Conservation (phyloP, 306 rosid species). For the Corylus avellana region DNA sequence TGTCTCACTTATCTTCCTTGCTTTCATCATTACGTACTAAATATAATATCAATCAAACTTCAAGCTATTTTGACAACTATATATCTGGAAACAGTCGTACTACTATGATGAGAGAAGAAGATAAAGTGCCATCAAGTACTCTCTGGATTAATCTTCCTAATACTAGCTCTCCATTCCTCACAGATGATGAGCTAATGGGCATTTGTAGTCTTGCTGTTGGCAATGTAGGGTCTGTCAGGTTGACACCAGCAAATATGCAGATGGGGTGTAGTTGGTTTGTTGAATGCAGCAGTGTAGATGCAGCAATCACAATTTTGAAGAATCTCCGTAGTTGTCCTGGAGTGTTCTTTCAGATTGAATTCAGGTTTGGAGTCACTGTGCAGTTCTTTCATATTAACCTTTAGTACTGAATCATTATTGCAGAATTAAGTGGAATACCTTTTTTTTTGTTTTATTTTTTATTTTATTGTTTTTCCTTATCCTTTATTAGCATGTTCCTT, state of each 20-base stretch:
- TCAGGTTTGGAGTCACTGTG: conserved; percentile 46
- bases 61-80: conserved; percentile 49
- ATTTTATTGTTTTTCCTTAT: neutral
- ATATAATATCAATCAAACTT: conserved; percentile 59
- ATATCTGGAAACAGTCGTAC: conserved; percentile 46
- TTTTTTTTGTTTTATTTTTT: neutral
- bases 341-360: conserved; percentile 69
- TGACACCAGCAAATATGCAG: conserved; percentile 59
- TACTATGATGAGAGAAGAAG: conserved; percentile 54
- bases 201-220: conserved; percentile 67
- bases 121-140: conserved; percentile 50
- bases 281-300: conserved; percentile 68
- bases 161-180: conserved; percentile 46
- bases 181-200: conserved; percentile 67
- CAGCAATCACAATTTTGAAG: conserved; percentile 59
- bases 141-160: conserved; percentile 63
- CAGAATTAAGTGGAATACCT: neutral
- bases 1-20: conserved; percentile 59
- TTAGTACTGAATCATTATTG: neutral
- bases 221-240: conserved; percentile 59
- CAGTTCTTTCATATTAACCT: neutral
- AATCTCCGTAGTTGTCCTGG: conserved; percentile 72
- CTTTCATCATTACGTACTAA: conserved; percentile 55
- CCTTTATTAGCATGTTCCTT: neutral
- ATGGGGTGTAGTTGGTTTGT: conserved; percentile 75